phyloP scores from a whole-genome alignment of 371 early-diverging fungal species.

The Chytridium lagenaria region DNA sequence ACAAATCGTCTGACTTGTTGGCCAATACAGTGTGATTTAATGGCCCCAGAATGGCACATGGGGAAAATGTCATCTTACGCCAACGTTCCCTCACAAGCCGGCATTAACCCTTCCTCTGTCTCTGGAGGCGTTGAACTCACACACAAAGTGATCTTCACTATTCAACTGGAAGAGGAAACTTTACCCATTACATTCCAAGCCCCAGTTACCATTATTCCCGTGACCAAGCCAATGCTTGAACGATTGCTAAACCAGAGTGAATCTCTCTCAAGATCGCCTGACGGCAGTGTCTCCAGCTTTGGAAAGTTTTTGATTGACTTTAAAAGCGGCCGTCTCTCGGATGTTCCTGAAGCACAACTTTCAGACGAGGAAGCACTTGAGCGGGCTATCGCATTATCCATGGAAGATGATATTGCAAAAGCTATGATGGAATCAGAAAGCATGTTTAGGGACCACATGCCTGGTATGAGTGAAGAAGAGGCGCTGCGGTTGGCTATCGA shows the following conservation, averaged over 20 bases:
- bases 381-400: not conserved
- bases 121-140: constrained; percentile 20
- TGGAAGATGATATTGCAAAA: constrained; percentile 16
- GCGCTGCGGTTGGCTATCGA: constrained; percentile 10
- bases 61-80: not conserved
- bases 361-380: constrained; percentile 21
- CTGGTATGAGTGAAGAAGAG: constrained; percentile 16
- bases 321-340: not conserved
- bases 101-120: constrained; percentile 15
- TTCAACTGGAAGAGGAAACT: constrained; percentile 5
- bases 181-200: constrained; percentile 2
- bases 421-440: constrained; percentile 9
- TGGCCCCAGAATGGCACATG: constrained; percentile 12
- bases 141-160: constrained; percentile 4
- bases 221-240: constrained; percentile 7
- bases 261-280: not conserved
- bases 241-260: not conserved
- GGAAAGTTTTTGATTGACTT: constrained; percentile 7
- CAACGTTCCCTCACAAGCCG: not conserved
- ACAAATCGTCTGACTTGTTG: not conserved
- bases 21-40: not conserved
- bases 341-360: constrained; percentile 14
- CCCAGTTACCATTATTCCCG: constrained; percentile 6
- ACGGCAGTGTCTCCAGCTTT: not conserved
- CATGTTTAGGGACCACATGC: not conserved